Conservation (phyloP, 768 basidiomycete species). For the Amanita jacksonii region DNA sequence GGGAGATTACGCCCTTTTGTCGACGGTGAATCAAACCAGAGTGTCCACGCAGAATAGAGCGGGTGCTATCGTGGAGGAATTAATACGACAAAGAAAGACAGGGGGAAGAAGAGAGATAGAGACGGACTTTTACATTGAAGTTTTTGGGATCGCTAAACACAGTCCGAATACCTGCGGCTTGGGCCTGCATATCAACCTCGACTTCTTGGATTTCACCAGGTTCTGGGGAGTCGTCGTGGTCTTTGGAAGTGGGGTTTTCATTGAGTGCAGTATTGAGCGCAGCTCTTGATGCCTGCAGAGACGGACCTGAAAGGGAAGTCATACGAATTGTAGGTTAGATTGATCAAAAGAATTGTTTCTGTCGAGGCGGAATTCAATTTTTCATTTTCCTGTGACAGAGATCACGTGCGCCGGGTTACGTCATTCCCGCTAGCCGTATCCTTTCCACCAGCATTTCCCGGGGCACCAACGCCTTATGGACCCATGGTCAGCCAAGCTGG, state of each 20-base stretch:
- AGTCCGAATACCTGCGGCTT: slow-evolving; percentile 78
- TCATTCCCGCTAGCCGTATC: slow-evolving; percentile 3
- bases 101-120: background rate
- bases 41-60: slow-evolving; percentile 89
- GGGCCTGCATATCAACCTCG: slow-evolving; percentile 77
- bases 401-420: slow-evolving; percentile 4
- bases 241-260: slow-evolving; percentile 35
- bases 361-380: slow-evolving; percentile 3
- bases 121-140: slow-evolving; percentile 89
- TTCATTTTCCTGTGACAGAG: background rate
- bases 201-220: slow-evolving; percentile 83
- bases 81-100: background rate
- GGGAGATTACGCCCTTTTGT: slow-evolving; percentile 87
- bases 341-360: slow-evolving; percentile 8
- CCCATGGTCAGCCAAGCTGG: slow-evolving; percentile 66
- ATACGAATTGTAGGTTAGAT: slow-evolving; percentile 18
- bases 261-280: slow-evolving; percentile 68
- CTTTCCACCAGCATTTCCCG: background rate
- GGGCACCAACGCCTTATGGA: slow-evolving; percentile 37
- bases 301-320: slow-evolving; percentile 48
- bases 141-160: slow-evolving; percentile 89
- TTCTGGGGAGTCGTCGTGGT: slow-evolving; percentile 40
- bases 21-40: slow-evolving; percentile 95
- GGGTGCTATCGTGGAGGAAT: slow-evolving; percentile 57
- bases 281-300: slow-evolving; percentile 71